Evolutionary conservation across 176 grass and related monocot species (phyloP).

Genomic region (Poa annua): DNA sequence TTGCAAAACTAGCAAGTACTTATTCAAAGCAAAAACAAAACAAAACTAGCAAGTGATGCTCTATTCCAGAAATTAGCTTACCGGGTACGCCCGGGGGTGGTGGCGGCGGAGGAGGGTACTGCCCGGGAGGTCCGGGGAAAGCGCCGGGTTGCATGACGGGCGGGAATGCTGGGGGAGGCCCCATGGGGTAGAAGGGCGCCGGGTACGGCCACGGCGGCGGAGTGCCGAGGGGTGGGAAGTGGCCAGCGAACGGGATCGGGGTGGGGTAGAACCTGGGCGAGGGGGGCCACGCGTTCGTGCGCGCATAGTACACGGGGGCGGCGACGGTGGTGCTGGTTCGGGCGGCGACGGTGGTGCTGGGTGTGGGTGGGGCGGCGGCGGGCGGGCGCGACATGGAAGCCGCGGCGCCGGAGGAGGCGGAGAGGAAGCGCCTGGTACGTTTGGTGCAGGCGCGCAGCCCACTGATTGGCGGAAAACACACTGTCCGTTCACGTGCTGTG

Average conservation of each 20-base stretch:
- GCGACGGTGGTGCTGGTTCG: not conserved
- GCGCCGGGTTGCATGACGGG: constrained; percentile 28
- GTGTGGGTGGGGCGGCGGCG: not conserved
- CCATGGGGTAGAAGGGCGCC: constrained; percentile 30
- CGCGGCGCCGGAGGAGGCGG: too few species aligned
- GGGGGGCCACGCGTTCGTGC: not conserved
- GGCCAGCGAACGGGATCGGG: constrained; percentile 7
- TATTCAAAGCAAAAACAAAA: too few species aligned
- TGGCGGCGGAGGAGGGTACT: constrained; percentile 7
- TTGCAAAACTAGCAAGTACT: not conserved
- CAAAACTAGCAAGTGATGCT: not conserved
- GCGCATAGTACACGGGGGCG: not conserved
- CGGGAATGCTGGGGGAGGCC: constrained; percentile 23
- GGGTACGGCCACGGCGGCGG: constrained; percentile 42
- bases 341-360: not conserved
- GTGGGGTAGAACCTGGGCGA: constrained; percentile 23
- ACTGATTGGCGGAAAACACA: too few species aligned
- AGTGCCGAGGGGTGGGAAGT: constrained; percentile 33
- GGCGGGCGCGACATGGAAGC: constrained; percentile 1
- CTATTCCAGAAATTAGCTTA: not conserved
- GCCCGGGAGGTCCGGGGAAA: constrained; percentile 14
- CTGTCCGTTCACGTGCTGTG: too few species aligned
- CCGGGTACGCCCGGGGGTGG: constrained; percentile 24
- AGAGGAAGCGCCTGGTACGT: too few species aligned
- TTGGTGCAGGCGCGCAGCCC: too few species aligned